phyloP scores from a whole-genome alignment of 768 basidiomycete genomes.

The Russula vinacea region DNA sequence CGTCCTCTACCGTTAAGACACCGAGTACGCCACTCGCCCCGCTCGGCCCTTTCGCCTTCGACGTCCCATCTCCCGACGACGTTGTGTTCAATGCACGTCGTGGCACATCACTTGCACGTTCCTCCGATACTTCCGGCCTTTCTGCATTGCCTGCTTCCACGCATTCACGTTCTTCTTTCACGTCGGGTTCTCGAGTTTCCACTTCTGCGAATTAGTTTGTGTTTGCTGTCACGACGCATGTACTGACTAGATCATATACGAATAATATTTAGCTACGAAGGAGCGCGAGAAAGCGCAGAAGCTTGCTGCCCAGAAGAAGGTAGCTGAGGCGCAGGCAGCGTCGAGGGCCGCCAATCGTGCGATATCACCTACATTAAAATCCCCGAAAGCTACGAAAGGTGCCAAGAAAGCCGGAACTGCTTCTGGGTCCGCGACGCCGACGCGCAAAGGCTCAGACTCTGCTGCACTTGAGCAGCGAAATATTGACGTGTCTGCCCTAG shows the following conservation, averaged over 20 bases:
- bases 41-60: constrained; percentile 55
- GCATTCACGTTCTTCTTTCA: constrained; percentile 28
- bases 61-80: constrained; percentile 90
- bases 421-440: constrained; percentile 32
- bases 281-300: constrained; percentile 77
- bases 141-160: constrained; percentile 32
- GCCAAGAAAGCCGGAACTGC: constrained; percentile 40
- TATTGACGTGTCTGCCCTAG: constrained; percentile 72
- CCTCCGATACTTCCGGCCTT: constrained; percentile 29
- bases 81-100: constrained; percentile 75
- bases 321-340: constrained; percentile 32
- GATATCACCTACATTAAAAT: constrained; percentile 23
- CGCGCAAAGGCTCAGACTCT: constrained; percentile 39
- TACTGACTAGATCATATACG: constrained; percentile 37
- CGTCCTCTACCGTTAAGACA: constrained; percentile 8
- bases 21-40: constrained; percentile 17
- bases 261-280: constrained; percentile 58
- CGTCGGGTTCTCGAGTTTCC: constrained; percentile 42
- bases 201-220: constrained; percentile 30
- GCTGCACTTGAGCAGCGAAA: constrained; percentile 55
- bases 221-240: constrained; percentile 30
- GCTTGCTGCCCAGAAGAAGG: constrained; percentile 46
- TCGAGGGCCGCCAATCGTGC: constrained; percentile 27
- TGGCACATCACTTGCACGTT: constrained; percentile 56
- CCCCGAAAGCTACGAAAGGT: constrained; percentile 35